phyloP scores from a whole-genome alignment of 2,329 filamentous ascomycete genomes.

The Microcyclosporella mali region DNA sequence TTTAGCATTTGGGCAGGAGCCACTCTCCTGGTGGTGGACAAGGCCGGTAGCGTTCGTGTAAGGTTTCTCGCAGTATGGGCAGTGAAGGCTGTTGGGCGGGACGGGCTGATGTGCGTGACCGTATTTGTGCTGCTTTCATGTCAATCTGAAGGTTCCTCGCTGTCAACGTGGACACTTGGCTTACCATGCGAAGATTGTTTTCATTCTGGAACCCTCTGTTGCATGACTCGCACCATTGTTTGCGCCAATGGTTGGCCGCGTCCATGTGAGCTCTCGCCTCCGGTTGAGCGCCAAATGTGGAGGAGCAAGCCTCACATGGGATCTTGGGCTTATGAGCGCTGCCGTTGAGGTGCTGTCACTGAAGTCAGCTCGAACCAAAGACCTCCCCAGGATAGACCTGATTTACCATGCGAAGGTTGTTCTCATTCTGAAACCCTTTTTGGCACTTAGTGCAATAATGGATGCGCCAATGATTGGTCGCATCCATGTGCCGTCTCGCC shows the following conservation, averaged over 20 bases:
- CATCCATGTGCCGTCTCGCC: too few relatives aligned
- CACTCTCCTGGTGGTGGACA: slow-evolving; percentile 51
- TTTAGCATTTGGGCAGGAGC: slow-evolving; percentile 45
- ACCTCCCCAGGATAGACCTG: too few relatives aligned
- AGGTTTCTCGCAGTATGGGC: slow-evolving; percentile 49
- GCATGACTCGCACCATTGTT: slow-evolving; percentile 30
- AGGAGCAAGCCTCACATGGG: slow-evolving; percentile 3
- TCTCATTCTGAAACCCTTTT: too few relatives aligned
- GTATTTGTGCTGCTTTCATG: slow-evolving; percentile 47
- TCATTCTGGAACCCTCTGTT: slow-evolving; percentile 27
- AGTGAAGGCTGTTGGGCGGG: slow-evolving; percentile 39
- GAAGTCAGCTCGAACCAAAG: too few relatives aligned
- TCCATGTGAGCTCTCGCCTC: slow-evolving; percentile 27
- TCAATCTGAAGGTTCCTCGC: too few relatives aligned
- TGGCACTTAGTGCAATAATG: too few relatives aligned
- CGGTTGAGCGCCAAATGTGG: slow-evolving; percentile 11
- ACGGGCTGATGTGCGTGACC: slow-evolving; percentile 50
- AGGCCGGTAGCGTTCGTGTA: slow-evolving; percentile 51
- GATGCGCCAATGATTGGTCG: too few relatives aligned
- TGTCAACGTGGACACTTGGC: too few relatives aligned
- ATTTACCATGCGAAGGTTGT: too few relatives aligned
- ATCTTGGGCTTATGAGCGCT: slow-evolving; percentile 5
- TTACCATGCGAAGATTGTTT: slow-evolving; percentile 28
- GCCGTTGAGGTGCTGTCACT: too few relatives aligned
- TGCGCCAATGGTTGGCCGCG: slow-evolving; percentile 22